Evolutionary conservation across 495 filamentous ascomycete species (phyloP), one percentile per base, ranked within the genome.

Genomic region (Lindgomyces ingoldianus): DNA sequence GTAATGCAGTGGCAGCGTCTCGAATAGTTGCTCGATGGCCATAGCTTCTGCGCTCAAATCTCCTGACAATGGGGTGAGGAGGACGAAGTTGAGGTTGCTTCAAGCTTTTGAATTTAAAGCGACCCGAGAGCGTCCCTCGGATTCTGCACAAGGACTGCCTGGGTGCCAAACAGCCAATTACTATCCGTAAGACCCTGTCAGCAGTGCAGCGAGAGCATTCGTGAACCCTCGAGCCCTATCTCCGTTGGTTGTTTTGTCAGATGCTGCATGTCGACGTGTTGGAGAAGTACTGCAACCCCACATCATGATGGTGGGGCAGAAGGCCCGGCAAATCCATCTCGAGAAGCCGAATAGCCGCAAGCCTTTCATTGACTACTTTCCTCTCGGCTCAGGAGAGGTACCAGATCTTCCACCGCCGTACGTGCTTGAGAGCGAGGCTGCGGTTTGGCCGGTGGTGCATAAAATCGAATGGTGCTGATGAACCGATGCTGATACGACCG

Each of bases 11-110:
- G 65, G 65, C 29, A 67, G 21, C 12, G 58, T 58, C 25, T 68
- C 58, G 33, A 68, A 63, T 6, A 68, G 36, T 21, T 68, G 58
- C 50, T 68, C 65, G 53, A 68, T 68, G 16, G 65, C 65, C 65
- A 68, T 68, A 22, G 29, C 11, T 16, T 44, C 54, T 41, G 30
- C 18, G 36, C 26, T 12, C 9, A n/a, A 29, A 24, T 60, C 45
- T 2, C 21, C 16, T 41, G 11, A 29, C 50, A 19, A 10, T 55
- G 21, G 30, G 22, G 22, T 33, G 54, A 26, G 26, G 25, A 36
- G 22, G 60, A 10, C 4, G 27, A 10, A 25, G 27, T 51, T 58
- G 46, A 57, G 21, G 61, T 64, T 18, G 33, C 11, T 49, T 48
- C 60, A 63, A 63, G 50, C 60, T 63, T 63, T 49, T 27, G 60